These are phyloP conservation scores for Ophidiomyces ophidiicola DNA, from an alignment of 2,329 filamentous ascomycete genomes.

Conservation along the genomic window DNA sequence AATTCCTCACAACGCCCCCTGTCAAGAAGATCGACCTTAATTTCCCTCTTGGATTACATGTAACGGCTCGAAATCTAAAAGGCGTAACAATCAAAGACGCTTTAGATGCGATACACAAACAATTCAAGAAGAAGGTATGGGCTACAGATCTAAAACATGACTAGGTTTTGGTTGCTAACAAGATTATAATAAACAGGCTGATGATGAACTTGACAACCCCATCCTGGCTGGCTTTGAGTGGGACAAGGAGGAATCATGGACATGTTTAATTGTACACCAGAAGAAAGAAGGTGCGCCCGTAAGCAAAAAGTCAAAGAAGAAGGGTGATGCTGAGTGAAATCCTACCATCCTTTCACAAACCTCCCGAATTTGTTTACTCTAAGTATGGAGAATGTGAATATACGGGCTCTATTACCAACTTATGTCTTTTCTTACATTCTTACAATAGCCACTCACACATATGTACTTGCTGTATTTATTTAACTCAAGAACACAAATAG, in stretches of 20 bases:
- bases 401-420: too few species aligned
- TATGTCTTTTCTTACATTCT: too few species aligned
- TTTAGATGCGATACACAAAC: constrained; percentile 87
- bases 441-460: too few species aligned
- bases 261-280: constrained; percentile 73
- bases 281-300: constrained; percentile 53
- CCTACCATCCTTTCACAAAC: not conserved
- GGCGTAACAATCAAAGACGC: constrained; percentile 97
- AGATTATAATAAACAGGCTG: constrained; percentile 46
- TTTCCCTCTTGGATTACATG: constrained; percentile 77
- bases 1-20: constrained; percentile 64
- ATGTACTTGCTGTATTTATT: not conserved
- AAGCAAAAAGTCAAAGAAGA: constrained; percentile 54
- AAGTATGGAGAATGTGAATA: not conserved
- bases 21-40: constrained; percentile 91
- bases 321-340: constrained; percentile 27
- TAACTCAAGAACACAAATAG: not conserved
- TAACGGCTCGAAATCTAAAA: constrained; percentile 80
- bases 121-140: constrained; percentile 84
- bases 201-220: constrained; percentile 79
- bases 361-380: not conserved
- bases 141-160: constrained; percentile 15
- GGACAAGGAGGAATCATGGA: constrained; percentile 88
- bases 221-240: constrained; percentile 93
- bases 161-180: constrained; percentile 3